Conservation (phyloP, 345 rosid genomes). For the Erodium maritimum region DNA sequence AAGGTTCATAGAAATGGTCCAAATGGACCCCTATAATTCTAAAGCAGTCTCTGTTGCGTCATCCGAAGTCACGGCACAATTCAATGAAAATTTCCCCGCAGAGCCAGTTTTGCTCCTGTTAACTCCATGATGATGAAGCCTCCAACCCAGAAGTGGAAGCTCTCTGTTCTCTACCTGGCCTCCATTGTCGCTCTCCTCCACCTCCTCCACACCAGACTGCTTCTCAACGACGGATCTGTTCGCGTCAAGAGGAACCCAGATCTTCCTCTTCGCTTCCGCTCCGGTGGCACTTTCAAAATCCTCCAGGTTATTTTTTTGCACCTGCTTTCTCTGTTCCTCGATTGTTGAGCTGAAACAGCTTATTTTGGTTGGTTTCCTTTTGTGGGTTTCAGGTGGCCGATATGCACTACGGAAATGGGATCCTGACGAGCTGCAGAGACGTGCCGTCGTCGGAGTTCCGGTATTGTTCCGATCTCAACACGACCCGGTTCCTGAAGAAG, state of each 20-base stretch:
- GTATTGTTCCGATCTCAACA: conserved; percentile 75
- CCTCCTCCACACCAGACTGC: conserved; percentile 36
- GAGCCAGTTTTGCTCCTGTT: too few species aligned
- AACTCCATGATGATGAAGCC: too few species aligned
- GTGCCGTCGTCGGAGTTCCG: conserved; percentile 44
- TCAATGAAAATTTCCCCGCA: too few species aligned
- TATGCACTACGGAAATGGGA: conserved; percentile 82
- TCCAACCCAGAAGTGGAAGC: conserved; percentile 17
- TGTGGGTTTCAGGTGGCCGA: conserved; percentile 51
- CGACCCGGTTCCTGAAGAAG: conserved; percentile 56
- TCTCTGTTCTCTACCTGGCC: conserved; percentile 29
- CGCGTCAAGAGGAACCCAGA: conserved; percentile 40
- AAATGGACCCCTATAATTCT: too few species aligned
- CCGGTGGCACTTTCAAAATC: conserved; percentile 87
- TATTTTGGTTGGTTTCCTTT: neutral
- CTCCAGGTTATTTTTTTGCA: conserved; percentile 43
- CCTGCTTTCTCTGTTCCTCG: too few species aligned
- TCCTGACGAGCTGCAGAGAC: conserved; percentile 60
- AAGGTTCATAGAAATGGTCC: too few species aligned
- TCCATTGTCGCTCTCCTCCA: conserved; percentile 26
- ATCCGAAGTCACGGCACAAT: too few species aligned
- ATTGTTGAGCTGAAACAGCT: too few species aligned
- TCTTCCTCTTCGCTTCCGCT: conserved; percentile 69
- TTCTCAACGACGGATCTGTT: conserved; percentile 25
- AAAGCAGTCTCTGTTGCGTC: too few species aligned